These are phyloP conservation scores for Scenedesmus sp. DNA, from an alignment of 163 green algal species.

Conservation along the genomic window DNA sequence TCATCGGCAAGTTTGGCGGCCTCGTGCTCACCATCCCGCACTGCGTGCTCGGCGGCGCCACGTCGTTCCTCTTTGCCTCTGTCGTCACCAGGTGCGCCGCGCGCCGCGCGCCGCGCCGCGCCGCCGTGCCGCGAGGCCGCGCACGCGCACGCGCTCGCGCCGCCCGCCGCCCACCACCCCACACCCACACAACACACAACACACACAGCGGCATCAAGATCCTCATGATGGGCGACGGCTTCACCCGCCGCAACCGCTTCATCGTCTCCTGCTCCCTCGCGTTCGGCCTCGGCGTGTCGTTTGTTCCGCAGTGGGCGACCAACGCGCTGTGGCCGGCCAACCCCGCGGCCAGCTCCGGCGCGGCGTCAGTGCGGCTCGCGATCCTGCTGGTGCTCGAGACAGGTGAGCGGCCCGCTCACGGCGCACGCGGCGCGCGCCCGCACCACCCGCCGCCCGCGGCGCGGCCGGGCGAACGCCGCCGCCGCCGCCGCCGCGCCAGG, in stretches of 20 bases:
- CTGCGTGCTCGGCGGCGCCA: conserved; percentile 64
- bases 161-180: too few species aligned
- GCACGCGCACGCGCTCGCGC: too few species aligned
- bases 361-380: background rate
- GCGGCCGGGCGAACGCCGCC: too few species aligned
- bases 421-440: too few species aligned
- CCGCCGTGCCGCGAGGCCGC: too few species aligned
- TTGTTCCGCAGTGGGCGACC: conserved; percentile 67
- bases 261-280: conserved; percentile 77
- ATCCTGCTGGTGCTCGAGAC: conserved; percentile 36
- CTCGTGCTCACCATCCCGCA: conserved; percentile 70
- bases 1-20: conserved; percentile 65
- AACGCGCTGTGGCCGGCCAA: conserved; percentile 72
- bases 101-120: too few species aligned
- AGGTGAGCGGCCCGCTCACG: too few species aligned
- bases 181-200: too few species aligned
- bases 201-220: conserved; percentile 75
- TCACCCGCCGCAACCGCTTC: conserved; percentile 83
- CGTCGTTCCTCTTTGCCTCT: conserved; percentile 80
- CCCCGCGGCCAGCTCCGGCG: conserved; percentile 8
- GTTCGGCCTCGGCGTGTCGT: conserved; percentile 75
- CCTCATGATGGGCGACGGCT: conserved; percentile 49
- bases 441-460: too few species aligned
- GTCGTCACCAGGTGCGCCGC: too few species aligned
- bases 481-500: too few species aligned